Percentiles rank a stretch among this genome's conserved stretches.
Evolutionary conservation across 805 yeast genomes (phyloP).

Genomic region (Yamadazyma philogaea): DNA sequence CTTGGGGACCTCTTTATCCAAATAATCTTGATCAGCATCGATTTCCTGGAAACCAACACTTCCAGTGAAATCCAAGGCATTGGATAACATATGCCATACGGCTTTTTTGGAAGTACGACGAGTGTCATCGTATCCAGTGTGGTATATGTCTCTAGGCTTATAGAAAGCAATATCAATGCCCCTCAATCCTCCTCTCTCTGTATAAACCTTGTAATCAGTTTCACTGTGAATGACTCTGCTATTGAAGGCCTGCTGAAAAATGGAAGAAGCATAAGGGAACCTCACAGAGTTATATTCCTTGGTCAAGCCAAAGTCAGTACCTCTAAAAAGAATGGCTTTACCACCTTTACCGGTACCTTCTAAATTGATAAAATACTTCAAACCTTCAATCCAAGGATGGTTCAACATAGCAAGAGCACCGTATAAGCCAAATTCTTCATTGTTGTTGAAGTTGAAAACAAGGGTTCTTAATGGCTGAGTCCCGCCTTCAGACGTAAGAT

Average conservation of each 20-base stretch:
- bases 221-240: constrained; percentile 69
- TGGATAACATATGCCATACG: constrained; percentile 80
- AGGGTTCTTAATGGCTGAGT: constrained; percentile 67
- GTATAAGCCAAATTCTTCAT: constrained; percentile 82
- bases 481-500: constrained; percentile 28
- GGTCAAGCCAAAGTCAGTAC: constrained; percentile 74
- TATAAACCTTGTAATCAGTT: constrained; percentile 80
- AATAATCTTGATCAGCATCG: constrained; percentile 29
- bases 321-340: constrained; percentile 74
- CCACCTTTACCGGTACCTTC: constrained; percentile 96
- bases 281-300: constrained; percentile 53
- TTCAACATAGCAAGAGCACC: constrained; percentile 75
- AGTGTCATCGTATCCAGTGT: constrained; percentile 71
- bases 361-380: constrained; percentile 67
- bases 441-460: constrained; percentile 80
- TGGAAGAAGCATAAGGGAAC: constrained; percentile 73
- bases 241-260: constrained; percentile 83
- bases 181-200: constrained; percentile 57
- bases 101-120: constrained; percentile 62
- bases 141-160: constrained; percentile 80
- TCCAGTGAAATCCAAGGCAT: constrained; percentile 57
- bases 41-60: constrained; percentile 35
- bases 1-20: constrained; percentile 19
- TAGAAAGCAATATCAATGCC: constrained; percentile 91
- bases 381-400: constrained; percentile 68